Base-by-base conservation (phyloP, 352 stramenopile species). In the Aphanomyces cochlioides region DNA sequence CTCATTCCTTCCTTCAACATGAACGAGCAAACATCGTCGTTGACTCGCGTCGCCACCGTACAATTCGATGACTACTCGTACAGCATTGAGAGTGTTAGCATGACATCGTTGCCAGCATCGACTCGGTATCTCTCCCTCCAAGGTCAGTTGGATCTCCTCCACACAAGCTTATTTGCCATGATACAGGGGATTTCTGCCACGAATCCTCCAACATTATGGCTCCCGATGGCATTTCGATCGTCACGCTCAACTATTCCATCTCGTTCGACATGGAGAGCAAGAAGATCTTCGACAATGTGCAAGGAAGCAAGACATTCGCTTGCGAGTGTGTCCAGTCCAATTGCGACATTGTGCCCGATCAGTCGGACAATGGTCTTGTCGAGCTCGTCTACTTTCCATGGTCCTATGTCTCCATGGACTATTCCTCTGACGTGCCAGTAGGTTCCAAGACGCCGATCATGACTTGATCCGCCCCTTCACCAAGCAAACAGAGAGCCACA, bases 41-140 rank as follows among this genome's bases (percentile, higher is more conserved):
- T 69, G 7, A 56, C 3, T 28, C 61, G 61, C 12, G 8, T 54
- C 10, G 37, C 10, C 5, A 69, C 61, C 7, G 12, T 34, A 0
- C 36, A 38, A 17, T 54, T 59, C 1, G 37, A 13, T 10, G 61
- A 47, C 28, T 58, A 40, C 28, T 41, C 39, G 38, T 69, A 38
- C 36, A 7, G 28, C 12, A 56, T 69, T 28, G 28, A 57, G 17
- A 60, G 39, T 38, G 39, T 36, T 0, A 56, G n/a, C 36, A 41
- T 15, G 10, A 69, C 37, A 17, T 17, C 34, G 12, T 28, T 69
- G n/a, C 61, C 61, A 7, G 61, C 36, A 8, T 57, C 61, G 6
- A 69, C 61, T 28, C 61, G 61, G 40, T 69, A 57, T 45, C 39
- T 69, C 17, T 69, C 61, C n/a, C 19, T 69, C 48, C 61, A 69